Evolutionary conservation across 306 rosid genomes (phyloP), one percentile per base, ranked within the genome.

Genomic region (Lotus japonicus): DNA sequence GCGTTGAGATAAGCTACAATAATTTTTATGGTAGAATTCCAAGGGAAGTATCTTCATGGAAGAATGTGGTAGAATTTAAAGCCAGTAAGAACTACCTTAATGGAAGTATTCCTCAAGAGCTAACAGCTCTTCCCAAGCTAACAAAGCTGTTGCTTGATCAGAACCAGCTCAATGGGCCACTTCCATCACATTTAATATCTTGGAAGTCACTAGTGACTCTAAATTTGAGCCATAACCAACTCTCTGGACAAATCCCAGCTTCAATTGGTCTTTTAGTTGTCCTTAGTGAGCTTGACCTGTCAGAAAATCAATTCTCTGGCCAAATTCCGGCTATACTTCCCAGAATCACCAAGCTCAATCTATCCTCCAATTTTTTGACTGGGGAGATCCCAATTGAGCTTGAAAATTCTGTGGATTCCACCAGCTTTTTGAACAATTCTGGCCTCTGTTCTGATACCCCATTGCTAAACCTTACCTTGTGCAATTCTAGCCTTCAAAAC

Each of bases 391-490:
- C 96, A 1, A 44, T 21, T 58, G 73, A 17, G 17, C 31, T 88
- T 0, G 85, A 79, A 41, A 88, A 73, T 64, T 1, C 68, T 13
- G 89, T 58, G 0, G 79, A 15, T 80, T 67, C 52, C 5, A 51
- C 4, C 16, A 85, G 88, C 88, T 90, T 94, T 84, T 81, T 86
- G 83, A 50, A 87, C 79, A 88, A 94, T 70, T 70, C 82, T 19
- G 86, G 83, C 42, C 96, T 94, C 1, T 90, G 95, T 58, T 41
- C 85, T 1, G 83, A 75, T 42, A 79, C 15, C 4, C 31, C 60
- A 4, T 7, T 19, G 45, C 19, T 78, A 46, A 82, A 76, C 49
- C 49, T 88, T 59, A 55, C 48, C 11, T 48, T 18, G 33, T 90
- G 96, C 76, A 54, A 74, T 64, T 63, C 71, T 23, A 39, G 55